Evolutionary conservation across 768 basidiomycete species (phyloP), one percentile per base, ranked within the genome.

Genomic region (Hericium alpestre): DNA sequence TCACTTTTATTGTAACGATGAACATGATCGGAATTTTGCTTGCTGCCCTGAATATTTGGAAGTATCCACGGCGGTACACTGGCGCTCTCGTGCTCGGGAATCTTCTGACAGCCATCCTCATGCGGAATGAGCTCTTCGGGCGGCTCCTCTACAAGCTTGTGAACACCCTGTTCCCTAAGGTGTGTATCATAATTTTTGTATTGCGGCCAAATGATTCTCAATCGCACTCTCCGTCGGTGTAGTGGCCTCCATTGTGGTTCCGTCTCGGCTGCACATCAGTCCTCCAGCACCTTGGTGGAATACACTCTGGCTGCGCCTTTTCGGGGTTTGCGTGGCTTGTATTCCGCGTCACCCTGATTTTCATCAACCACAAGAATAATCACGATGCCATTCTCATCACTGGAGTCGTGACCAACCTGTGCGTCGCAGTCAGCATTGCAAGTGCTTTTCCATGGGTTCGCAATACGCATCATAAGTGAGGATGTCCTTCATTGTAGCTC

Each of bases 401-500:
- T 61, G 86, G 86, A 25, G 72, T 84, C 38, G 63, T 85, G 38
- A 83, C 83, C 8, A 75, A 78, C 61, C 57, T 85, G 8, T 69
- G 76, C 3, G 74, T 89, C 43, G 72, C 81, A 58, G 68, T 85
- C 57, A 82, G 80, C 48, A 76, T 84, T 43, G 65, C 78, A 47
- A 81, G 84, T 46, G 87, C 86, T 12, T 78, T 89, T 65, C 88
- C 87, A 27, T 88, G 86, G 85, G 79, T 90, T 49, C 77, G 88
- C 60, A 89, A 89, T 63, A 81, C 79, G 11, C 84, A 88, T 62
- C 87, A 90, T 74, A 89, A 89, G 87, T 87, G 66, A 64, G 80
- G 32, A 7, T 8, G 32, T 32, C 9, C 69, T 59, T 49, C 22
- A 13, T 40, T 15, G 40, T 16, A 40, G 18, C 18, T 47, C 18